phyloP scores from a whole-genome alignment of 495 filamentous ascomycete species.

The Thermochaetoides thermophila region DNA sequence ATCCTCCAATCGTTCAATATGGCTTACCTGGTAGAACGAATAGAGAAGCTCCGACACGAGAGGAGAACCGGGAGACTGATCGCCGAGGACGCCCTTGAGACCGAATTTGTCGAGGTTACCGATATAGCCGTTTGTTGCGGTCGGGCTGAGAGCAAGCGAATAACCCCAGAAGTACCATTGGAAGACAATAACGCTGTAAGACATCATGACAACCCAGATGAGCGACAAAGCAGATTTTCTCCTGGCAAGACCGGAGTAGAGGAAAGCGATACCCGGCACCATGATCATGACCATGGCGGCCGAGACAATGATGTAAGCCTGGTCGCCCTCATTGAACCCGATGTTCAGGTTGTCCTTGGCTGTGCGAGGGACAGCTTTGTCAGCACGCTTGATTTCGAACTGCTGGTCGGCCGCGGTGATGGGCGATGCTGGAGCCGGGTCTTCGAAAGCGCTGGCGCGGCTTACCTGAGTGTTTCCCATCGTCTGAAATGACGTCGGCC shows the following conservation, averaged over 20 bases:
- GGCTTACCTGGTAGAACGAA: constrained; percentile 66
- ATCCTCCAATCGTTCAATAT: background rate
- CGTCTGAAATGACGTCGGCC: no score
- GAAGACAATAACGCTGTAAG: constrained; percentile 76
- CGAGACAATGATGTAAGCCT: constrained; percentile 79
- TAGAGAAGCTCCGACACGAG: constrained; percentile 83
- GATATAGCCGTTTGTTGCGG: constrained; percentile 69
- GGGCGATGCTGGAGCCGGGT: no score
- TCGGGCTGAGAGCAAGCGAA: constrained; percentile 75
- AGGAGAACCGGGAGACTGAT: constrained; percentile 65
- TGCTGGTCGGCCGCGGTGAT: no score
- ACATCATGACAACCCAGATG: constrained; percentile 90
- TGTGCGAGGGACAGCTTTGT: constrained; percentile 16
- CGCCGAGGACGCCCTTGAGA: constrained; percentile 60
- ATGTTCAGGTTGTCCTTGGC: constrained; percentile 61
- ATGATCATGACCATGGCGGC: constrained; percentile 94
- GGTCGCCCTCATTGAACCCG: constrained; percentile 50
- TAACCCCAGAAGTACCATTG: constrained; percentile 99
- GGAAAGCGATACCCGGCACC: constrained; percentile 91
- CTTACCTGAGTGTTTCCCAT: no score
- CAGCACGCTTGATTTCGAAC: no score
- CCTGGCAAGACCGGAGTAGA: constrained; percentile 96
- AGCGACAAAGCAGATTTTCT: constrained; percentile 89
- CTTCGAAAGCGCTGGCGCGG: no score
- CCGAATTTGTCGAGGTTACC: constrained; percentile 80